Base-by-base conservation (phyloP, 169 alveolate species). In the Eimeria sp. region DNA sequence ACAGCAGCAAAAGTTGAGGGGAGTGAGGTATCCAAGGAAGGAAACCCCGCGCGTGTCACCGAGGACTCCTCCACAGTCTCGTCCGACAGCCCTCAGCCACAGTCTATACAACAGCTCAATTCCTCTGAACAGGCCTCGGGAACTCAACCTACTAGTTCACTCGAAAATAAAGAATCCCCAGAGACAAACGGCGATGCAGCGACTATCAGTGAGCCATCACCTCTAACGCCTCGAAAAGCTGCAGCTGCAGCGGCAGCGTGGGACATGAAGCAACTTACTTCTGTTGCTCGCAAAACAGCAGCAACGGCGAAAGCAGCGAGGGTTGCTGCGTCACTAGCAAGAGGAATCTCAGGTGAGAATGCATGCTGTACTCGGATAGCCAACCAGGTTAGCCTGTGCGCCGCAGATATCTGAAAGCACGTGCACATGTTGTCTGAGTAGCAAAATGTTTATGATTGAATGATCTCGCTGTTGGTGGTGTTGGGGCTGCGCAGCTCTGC, bases 241-340 rank as follows among this genome's bases (percentile, higher is more conserved):
- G 83, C 54, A 34, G 54, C 51, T 0, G 83, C 83, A 72, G 83
- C 83, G 6, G 51, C 83, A n/a, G 83, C 51, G 18, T 72, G 83
- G 83, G 83, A 72, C n/a, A 13, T 72, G 47, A 40, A 18, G 20
- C 14, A 0, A 16, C 7, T 54, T 4, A 43, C 20, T 14, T 3
- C 5, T 40, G 83, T 54, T 72, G 51, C 83, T 10, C 47, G 83
- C 3, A 30, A 43, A 30, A 54, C 83, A 9, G 83, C 18, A 72
- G 83, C 30, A 72, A 27, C 83, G 10, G 83, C 83, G 40, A 72
- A 34, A 40, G 83, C 83, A 72, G 83, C 83, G 13, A 72, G 83
- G 27, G 54, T 16, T 72, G 83, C 83, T 9, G 83, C 83, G 5
- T 16, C 83, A 72, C 4, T 54, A 72, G 83, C 83, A 72, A 72